A percentile compares a stretch with the other conserved stretches of the same genome.
Conservation (phyloP, 805 yeast genomes). For the Ogataea degrootiae region DNA sequence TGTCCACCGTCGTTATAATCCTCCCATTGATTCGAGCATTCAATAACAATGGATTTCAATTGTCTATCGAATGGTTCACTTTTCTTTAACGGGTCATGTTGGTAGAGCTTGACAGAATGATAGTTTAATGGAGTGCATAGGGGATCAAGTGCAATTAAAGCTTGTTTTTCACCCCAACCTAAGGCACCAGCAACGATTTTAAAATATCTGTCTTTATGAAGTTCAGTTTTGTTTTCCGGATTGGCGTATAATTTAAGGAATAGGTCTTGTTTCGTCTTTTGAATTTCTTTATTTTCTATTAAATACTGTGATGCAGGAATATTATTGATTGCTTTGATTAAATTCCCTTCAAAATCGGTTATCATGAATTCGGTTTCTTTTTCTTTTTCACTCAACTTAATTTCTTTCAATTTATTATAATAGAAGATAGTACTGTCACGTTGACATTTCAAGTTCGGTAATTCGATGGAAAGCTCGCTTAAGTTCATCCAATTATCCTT, state of each 20-base stretch:
- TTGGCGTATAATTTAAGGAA: constrained; percentile 17
- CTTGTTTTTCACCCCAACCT: constrained; percentile 69
- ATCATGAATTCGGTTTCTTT: constrained; percentile 31
- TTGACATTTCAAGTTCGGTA: not conserved
- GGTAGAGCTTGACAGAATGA: constrained; percentile 17
- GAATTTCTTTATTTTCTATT: constrained; percentile 38
- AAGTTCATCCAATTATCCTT: constrained; percentile 12
- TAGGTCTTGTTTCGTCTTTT: constrained; percentile 20
- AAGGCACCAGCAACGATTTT: constrained; percentile 73
- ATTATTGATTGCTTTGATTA: constrained; percentile 51
- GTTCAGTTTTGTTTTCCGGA: not conserved
- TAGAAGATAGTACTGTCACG: constrained; percentile 1
- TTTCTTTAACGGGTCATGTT: constrained; percentile 6
- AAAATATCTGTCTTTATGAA: constrained; percentile 29
- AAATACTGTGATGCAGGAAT: constrained; percentile 54
- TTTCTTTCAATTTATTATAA: constrained; percentile 10
- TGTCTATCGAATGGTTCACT: not conserved
- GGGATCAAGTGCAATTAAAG: constrained; percentile 62
- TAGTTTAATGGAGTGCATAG: constrained; percentile 35
- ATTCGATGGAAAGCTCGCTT: constrained; percentile 1
- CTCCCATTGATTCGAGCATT: constrained; percentile 20
- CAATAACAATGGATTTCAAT: constrained; percentile 10
- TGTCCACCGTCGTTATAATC: constrained; percentile 2
- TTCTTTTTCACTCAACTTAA: constrained; percentile 7
- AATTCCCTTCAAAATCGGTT: constrained; percentile 51